Evolutionary conservation across 768 basidiomycete genomes (phyloP).

Genomic region (Xerocomellus chrysenteron): DNA sequence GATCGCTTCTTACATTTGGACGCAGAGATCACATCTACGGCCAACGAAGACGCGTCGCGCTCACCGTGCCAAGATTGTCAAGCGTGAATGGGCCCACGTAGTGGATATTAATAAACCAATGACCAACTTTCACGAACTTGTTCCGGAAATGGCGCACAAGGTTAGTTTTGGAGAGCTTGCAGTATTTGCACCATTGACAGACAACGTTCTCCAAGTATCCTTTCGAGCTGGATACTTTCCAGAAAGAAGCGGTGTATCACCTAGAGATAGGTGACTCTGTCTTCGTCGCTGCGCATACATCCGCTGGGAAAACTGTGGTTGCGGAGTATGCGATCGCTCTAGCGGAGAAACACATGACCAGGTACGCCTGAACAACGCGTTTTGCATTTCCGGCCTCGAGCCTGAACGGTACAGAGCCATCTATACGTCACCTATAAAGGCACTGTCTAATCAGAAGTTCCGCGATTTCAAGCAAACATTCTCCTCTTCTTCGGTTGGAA

Average conservation of each 20-base stretch:
- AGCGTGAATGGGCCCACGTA: constrained; percentile 97
- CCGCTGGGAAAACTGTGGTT: constrained; percentile 99
- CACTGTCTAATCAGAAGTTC: constrained; percentile 98
- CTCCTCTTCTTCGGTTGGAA: constrained; percentile 87
- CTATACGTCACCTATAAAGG: constrained; percentile 98
- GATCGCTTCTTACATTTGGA: constrained; percentile 6
- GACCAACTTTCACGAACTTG: constrained; percentile 84
- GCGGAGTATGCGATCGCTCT: constrained; percentile 98
- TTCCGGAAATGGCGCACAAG: constrained; percentile 95
- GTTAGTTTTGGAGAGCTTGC: constrained; percentile 38
- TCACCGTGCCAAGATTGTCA: constrained; percentile 53
- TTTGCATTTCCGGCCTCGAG: constrained; percentile 13
- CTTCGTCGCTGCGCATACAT: constrained; percentile 99
- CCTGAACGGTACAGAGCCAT: constrained; percentile 65
- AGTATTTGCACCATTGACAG: constrained; percentile 2
- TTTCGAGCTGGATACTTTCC: constrained; percentile 98
- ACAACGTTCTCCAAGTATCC: constrained; percentile 68
- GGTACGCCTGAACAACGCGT: constrained; percentile 46
- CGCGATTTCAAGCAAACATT: constrained; percentile 98
- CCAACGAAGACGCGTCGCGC: constrained; percentile 46
- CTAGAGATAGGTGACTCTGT: constrained; percentile 97
- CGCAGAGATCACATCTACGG: constrained; percentile 57
- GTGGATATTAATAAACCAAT: constrained; percentile 92
- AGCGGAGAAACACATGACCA: constrained; percentile 98
- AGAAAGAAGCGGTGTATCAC: constrained; percentile 98